Percentiles rank a stretch among this genome's conserved stretches.
Conservation (phyloP, 2,329 filamentous ascomycete species). For the Chrysosphaeria jannelii region DNA sequence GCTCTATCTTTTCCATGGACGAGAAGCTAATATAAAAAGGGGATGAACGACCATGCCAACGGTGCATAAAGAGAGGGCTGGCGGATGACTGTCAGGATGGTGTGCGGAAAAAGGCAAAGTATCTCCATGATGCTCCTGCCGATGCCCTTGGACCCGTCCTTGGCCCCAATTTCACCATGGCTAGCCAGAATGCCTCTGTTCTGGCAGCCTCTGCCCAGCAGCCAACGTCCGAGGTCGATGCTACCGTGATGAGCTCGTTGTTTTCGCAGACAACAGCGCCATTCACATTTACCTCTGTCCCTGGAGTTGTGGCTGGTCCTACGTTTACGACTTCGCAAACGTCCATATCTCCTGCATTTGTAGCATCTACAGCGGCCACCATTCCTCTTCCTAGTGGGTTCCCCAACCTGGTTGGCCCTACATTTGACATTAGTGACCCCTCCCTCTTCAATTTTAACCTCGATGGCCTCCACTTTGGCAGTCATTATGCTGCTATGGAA, state of each 20-base stretch:
- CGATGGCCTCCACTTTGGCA: conserved; percentile 80
- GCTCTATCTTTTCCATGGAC: conserved; percentile 1
- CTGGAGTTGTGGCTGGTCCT: no score
- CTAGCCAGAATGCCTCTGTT: not conserved
- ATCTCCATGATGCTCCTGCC: conserved; percentile 81
- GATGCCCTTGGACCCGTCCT: conserved; percentile 73
- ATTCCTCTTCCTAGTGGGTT: no score
- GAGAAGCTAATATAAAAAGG: conserved; percentile 20
- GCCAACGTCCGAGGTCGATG: conserved; percentile 13
- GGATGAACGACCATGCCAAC: conserved; percentile 76
- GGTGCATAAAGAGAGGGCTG: conserved; percentile 80
- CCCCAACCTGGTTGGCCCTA: no score
- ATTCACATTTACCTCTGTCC: no score
- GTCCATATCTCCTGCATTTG: no score
- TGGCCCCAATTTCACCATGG: conserved; percentile 26
- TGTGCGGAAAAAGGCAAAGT: conserved; percentile 95
- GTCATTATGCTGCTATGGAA: conserved; percentile 82
- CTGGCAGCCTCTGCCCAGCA: conserved; percentile 3
- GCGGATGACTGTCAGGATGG: conserved; percentile 85
- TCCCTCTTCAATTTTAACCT: conserved; percentile 89
- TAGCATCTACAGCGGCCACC: no score
- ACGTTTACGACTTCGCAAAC: conserved; percentile 19
- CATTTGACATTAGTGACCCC: conserved; percentile 82
- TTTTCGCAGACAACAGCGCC: conserved; percentile 16
- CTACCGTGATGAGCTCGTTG: conserved; percentile 12